Base-by-base conservation (phyloP, 176 grass and related monocot species). In the Dactylis glomerata region DNA sequence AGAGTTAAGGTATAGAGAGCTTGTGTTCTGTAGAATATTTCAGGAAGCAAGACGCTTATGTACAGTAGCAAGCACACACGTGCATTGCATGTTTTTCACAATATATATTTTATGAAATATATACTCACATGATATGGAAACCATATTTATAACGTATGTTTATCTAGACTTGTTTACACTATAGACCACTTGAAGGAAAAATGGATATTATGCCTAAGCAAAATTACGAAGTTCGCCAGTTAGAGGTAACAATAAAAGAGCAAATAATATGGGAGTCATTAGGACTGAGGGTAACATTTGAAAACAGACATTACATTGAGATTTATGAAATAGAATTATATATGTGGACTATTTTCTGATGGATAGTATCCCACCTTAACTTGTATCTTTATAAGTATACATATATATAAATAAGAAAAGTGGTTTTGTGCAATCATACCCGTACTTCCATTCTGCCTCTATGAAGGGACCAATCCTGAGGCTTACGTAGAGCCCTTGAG, bases 391-490 rank as follows among this genome's bases (percentile, higher is more conserved):
- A 10, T 37, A 22, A n/a, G 19, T n/a, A 68, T n/a, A n/a, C n/a
- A 9, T 38, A 68, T 37, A 68, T 9, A 68, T 40, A n/a, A 2
- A 40, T 40, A 40, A 2, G 12, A 70, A 66, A 61, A 16, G 26
- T 26, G 33, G 23, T 81, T 40, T n/a, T 8, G 15, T 81, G n/a
- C 22, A 67, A 66, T 22, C 69, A 36, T 95, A 98, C 93, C 96
- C 96, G 31, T 98, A 98, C 72, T 93, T 94, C 96, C 96, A 98
- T 83, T 98, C 96, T 0, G 96, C 75, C 75, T 95, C 85, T 38
- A 93, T 81, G 56, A 95, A 98, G 20, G 96, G 96, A 59, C 96
- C 96, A 27, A 98, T 87, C 68, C 96, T 82, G 13, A 98, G 91
- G 85, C 87, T 95, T 10, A 92, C 91, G 72, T 95, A 95, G 31